These are phyloP conservation scores for Podospora pseudopauciseta DNA, from an alignment of 495 filamentous ascomycete genomes.

Conservation along the genomic window DNA sequence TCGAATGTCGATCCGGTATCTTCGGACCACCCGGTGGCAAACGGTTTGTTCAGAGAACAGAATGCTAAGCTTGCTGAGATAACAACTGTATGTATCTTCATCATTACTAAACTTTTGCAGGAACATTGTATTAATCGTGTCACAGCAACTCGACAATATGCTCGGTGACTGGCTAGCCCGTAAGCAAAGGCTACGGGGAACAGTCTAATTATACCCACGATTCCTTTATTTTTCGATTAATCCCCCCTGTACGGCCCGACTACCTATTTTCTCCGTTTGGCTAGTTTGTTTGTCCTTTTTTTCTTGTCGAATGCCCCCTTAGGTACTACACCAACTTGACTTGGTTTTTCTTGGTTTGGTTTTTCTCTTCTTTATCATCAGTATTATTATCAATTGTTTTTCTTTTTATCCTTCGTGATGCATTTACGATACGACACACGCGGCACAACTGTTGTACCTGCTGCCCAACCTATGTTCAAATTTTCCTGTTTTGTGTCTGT, in stretches of 20 bases:
- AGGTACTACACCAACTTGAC: background rate
- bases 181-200: conserved; percentile 52
- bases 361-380: background rate
- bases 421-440: conserved; percentile 13
- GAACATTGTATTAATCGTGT: background rate
- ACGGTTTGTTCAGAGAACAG: conserved; percentile 77
- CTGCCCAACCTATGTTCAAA: background rate
- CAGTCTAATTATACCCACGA: conserved; percentile 29
- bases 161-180: conserved; percentile 76
- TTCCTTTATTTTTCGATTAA: background rate
- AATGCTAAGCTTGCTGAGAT: conserved; percentile 78
- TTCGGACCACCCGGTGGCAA: conserved; percentile 78
- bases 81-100: conserved; percentile 54
- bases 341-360: background rate
- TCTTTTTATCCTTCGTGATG: conserved; percentile 3
- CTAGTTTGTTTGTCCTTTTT: background rate
- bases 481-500: background rate
- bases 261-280: background rate
- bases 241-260: conserved; percentile 4
- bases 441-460: background rate
- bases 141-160: conserved; percentile 74
- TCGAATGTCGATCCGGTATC: conserved; percentile 70
- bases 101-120: background rate
- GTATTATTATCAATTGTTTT: background rate
- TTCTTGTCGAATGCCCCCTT: background rate